Percentiles rank a stretch among this genome's conserved stretches.
These are phyloP conservation scores for Podospora pseudoanserina DNA, from an alignment of 495 filamentous ascomycete genomes.

Conservation along the genomic window DNA sequence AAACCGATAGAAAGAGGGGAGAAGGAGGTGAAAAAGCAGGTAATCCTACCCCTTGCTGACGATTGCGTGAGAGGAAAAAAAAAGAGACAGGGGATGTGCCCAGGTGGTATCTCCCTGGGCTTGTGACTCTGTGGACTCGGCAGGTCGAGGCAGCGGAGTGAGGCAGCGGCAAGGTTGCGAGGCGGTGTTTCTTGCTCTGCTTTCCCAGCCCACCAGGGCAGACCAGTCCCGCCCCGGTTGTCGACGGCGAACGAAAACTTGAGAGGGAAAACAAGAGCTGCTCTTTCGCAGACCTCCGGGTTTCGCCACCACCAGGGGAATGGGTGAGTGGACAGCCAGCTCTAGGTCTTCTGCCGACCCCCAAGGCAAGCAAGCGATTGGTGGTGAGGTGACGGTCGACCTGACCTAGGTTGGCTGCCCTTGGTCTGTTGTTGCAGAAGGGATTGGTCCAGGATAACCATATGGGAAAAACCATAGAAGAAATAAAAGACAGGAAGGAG, in stretches of 20 bases:
- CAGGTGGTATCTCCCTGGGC: not conserved
- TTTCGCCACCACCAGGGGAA: slow-evolving; percentile 1
- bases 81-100: not conserved
- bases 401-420: not conserved
- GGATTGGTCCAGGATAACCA: not conserved
- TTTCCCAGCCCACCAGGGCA: not conserved
- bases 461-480: not conserved
- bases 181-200: slow-evolving; percentile 17
- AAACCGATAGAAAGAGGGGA: slow-evolving; percentile 6
- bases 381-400: not conserved
- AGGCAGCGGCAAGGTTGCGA: slow-evolving; percentile 15
- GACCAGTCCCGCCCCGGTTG: slow-evolving; percentile 18
- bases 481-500: slow-evolving; percentile 2
- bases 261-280: slow-evolving; percentile 3
- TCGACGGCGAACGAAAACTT: slow-evolving; percentile 26
- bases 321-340: not conserved
- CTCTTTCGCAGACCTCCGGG: slow-evolving; percentile 22
- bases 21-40: slow-evolving; percentile 11
- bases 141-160: not conserved
- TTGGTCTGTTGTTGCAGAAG: not conserved
- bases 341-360: not conserved
- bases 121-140: slow-evolving; percentile 18
- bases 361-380: not conserved
- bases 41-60: not conserved
- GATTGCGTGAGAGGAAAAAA: not conserved